phyloP scores from a whole-genome alignment of 208 protist species.

The Crithidia bombi region DNA sequence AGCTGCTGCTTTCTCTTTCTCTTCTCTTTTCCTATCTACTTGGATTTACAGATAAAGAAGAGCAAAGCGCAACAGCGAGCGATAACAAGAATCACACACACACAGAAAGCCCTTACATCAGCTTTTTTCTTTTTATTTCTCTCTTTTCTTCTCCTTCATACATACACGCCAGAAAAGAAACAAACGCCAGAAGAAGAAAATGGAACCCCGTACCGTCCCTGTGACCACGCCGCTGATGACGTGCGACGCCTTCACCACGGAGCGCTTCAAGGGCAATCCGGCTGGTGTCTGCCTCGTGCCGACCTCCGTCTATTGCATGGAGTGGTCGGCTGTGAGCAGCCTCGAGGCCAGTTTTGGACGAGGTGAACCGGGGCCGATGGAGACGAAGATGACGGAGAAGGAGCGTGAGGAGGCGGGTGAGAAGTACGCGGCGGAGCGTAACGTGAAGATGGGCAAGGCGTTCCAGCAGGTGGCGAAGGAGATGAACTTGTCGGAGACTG shows the following conservation, averaged over 20 bases:
- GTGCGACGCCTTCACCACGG: conserved; percentile 67
- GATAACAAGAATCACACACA: too few species aligned
- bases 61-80: too few species aligned
- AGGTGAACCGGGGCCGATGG: conserved; percentile 43
- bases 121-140: conserved; percentile 12
- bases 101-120: background rate
- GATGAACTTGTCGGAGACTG: conserved; percentile 70
- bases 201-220: conserved; percentile 21
- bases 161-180: conserved; percentile 2
- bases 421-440: conserved; percentile 55
- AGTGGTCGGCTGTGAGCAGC: conserved; percentile 51
- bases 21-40: too few species aligned
- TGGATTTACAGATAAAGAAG: too few species aligned
- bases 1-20: too few species aligned
- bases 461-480: conserved; percentile 65
- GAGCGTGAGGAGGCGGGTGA: conserved; percentile 44
- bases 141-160: background rate
- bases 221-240: conserved; percentile 60
- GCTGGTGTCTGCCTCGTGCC: conserved; percentile 67
- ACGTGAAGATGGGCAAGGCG: conserved; percentile 47
- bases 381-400: conserved; percentile 42
- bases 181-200: conserved; percentile 26
- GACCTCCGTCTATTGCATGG: conserved; percentile 54
- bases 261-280: conserved; percentile 71
- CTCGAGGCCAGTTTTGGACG: conserved; percentile 67